phyloP scores from a whole-genome alignment of 345 rosid species.

The Acer campestre region DNA sequence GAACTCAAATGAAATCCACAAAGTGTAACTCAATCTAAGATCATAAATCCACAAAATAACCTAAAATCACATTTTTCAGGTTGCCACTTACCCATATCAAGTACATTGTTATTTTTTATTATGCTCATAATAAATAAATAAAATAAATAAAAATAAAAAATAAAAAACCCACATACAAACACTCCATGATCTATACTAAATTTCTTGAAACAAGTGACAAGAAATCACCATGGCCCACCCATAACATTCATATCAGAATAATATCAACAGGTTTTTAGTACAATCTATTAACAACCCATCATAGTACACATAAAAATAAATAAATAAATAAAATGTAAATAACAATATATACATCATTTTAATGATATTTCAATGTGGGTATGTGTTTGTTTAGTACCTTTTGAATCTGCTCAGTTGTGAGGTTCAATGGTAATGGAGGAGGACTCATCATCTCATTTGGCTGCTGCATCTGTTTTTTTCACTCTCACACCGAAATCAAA shows the following conservation, averaged over 20 bases:
- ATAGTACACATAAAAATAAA: not conserved
- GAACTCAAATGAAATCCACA: not conserved
- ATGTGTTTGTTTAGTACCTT: conserved; percentile 26
- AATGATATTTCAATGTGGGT: not conserved
- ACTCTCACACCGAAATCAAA: not conserved
- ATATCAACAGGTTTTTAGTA: not conserved
- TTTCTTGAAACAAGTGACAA: not conserved
- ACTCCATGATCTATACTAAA: not conserved
- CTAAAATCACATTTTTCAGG: not conserved
- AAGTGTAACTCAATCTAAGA: not conserved
- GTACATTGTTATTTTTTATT: not conserved
- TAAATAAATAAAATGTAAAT: not conserved
- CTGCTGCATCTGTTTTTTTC: conserved; percentile 46
- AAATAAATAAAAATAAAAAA: not conserved
- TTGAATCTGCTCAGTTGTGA: conserved; percentile 64
- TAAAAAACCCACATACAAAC: not conserved
- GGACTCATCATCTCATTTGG: conserved; percentile 34
- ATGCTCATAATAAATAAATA: not conserved
- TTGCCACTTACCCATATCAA: not conserved
- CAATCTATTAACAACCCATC: conserved; percentile 24
- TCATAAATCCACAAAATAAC: not conserved
- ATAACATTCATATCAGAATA: not conserved
- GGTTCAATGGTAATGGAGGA: conserved; percentile 29
- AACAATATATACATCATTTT: not conserved
- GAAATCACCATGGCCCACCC: not conserved